Conservation (phyloP, 2,329 filamentous ascomycete genomes). For the Phoma sp. region DNA sequence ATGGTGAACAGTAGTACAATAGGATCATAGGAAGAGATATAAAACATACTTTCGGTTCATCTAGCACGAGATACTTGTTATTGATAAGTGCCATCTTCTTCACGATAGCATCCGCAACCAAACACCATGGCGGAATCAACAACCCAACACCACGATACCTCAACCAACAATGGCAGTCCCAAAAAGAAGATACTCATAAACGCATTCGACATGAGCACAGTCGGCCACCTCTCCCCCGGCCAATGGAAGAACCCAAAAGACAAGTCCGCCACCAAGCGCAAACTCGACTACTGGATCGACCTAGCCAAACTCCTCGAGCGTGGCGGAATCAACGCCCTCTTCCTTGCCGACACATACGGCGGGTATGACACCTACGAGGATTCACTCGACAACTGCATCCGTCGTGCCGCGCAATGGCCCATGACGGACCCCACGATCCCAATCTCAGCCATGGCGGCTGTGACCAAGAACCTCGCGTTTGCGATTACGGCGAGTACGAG, state of each 20-base stretch:
- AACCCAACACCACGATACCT: conserved; percentile 9
- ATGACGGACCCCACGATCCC: conserved; percentile 67
- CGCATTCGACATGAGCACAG: conserved; percentile 70
- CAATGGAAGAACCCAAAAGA: conserved; percentile 73
- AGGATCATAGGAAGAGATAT: neutral
- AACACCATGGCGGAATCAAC: conserved; percentile 23
- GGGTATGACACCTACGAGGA: conserved; percentile 68
- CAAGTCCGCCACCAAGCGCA: conserved; percentile 65
- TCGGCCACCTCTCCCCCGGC: conserved; percentile 69
- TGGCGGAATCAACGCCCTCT: conserved; percentile 69
- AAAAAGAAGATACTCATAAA: conserved; percentile 65
- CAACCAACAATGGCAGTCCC: neutral
- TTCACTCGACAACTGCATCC: conserved; percentile 66
- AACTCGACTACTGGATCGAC: conserved; percentile 68
- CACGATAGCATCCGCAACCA: neutral
- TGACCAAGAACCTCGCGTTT: conserved; percentile 68
- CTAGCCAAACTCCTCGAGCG: conserved; percentile 67
- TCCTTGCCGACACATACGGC: conserved; percentile 70
- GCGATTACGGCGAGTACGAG: conserved; percentile 69
- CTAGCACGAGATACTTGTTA: neutral
- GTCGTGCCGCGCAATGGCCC: conserved; percentile 68
- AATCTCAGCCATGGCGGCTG: conserved; percentile 69
- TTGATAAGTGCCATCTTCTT: neutral
- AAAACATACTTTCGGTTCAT: neutral
- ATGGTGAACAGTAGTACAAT: neutral